Evolutionary conservation across 805 yeast genomes (phyloP), one percentile per base, ranked within the genome.

Genomic region (Kuraishia hungarica): DNA sequence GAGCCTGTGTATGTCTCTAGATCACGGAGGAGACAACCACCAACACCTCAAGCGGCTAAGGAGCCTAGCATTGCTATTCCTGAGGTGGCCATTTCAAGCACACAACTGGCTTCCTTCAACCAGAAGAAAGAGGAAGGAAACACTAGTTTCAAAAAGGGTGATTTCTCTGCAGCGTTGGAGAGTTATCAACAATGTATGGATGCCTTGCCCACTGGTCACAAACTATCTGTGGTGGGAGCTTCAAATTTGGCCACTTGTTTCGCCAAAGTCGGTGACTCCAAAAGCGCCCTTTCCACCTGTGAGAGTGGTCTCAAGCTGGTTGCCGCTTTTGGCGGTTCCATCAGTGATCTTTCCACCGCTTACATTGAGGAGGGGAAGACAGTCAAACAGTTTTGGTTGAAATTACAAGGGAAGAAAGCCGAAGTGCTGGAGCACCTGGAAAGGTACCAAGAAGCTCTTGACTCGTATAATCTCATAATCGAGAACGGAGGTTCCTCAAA

Each of bases 371-470:
- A 66, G 7, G 83, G 79, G 5, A 84, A 85, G 62, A 63, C 76
- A 1, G 76, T 87, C 57, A 82, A 80, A 64, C 83, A 82, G 19
- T 83, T 94, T 68, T 89, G 91, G 86, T 68, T 79, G 23, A 92
- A 90, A 67, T 74, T 93, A 19, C 67, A 82, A 52, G 70, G 80
- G 2, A 82, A 86, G 57, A 81, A 82, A 59, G 97, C 97, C 0
- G 97, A 94, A 64, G 85, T 93, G 1, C 75, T 84, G 48, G 99
- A 94, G 69, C 82, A 83, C 67, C 63, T 83, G 54, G 99, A 94
- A 62, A 79, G 78, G 60, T 89, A 78, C 68, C 65, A 75, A 55
- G 84, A 78, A 6, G 86, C 97, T 0, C 72, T 88, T 24, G 73
- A 68, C 0, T 65, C 80, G 5, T 93, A 90, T 74, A 79, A 77